Conservation (phyloP, 108 stramenopile species). For the Epipyxis sp. region DNA sequence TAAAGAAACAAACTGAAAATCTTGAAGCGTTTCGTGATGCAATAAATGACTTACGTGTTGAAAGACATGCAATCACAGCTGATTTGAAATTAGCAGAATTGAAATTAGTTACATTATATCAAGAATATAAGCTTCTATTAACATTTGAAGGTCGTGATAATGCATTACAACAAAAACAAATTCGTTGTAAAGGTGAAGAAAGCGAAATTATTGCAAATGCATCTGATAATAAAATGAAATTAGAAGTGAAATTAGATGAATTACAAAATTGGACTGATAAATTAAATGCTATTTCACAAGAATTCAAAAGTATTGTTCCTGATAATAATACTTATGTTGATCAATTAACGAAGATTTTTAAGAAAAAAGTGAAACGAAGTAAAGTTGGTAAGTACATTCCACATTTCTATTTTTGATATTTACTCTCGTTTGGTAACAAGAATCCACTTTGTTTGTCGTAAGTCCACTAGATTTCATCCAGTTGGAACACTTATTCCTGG, state of each 20-base stretch:
- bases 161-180: constrained; percentile 52
- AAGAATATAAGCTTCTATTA: constrained; percentile 55
- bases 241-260: constrained; percentile 38
- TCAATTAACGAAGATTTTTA: constrained; percentile 56
- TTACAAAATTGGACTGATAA: constrained; percentile 30
- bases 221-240: constrained; percentile 45
- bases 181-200: constrained; percentile 50
- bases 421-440: too few species aligned
- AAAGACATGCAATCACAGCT: constrained; percentile 43
- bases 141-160: constrained; percentile 56
- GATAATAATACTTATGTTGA: constrained; percentile 45
- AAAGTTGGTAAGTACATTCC: too few species aligned
- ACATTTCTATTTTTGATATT: too few species aligned
- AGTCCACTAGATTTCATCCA: too few species aligned
- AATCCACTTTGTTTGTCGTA: too few species aligned
- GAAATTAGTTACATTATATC: constrained; percentile 47
- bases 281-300: constrained; percentile 39
- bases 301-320: constrained; percentile 47
- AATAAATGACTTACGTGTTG: constrained; percentile 52
- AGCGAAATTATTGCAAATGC: constrained; percentile 47
- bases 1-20: constrained; percentile 37
- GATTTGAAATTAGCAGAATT: constrained; percentile 58
- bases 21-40: constrained; percentile 51
- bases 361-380: constrained; percentile 56
- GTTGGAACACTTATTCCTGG: too few species aligned